Percentiles rank a stretch among this genome's conserved stretches.
These are phyloP conservation scores for Hyphopichia khmerensis DNA, from an alignment of 1,139 yeast species.

Conservation along the genomic window DNA sequence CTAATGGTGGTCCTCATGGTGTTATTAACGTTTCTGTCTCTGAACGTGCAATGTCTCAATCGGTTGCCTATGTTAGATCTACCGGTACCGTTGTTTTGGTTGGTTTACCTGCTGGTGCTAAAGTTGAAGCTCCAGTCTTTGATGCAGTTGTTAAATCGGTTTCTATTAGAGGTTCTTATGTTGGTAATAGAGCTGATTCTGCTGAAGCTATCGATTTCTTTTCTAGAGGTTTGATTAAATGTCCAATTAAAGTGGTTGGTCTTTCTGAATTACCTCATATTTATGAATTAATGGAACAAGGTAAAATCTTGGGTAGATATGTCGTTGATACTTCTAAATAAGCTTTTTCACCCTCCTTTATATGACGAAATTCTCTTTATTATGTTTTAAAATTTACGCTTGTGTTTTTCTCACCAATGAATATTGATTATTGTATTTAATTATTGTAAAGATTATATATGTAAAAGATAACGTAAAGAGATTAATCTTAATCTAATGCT, in stretches of 20 bases:
- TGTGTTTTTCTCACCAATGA: no score
- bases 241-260: conserved; percentile 68
- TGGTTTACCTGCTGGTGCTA: conserved; percentile 76
- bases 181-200: conserved; percentile 79
- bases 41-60: conserved; percentile 66
- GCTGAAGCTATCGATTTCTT: conserved; percentile 77
- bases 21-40: conserved; percentile 80
- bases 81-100: conserved; percentile 79
- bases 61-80: conserved; percentile 68
- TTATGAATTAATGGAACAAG: conserved; percentile 67
- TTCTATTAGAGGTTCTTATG: conserved; percentile 71
- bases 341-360: no score
- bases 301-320: conserved; percentile 71
- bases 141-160: conserved; percentile 64
- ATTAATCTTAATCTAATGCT: no score
- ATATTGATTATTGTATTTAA: no score
- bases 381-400: no score
- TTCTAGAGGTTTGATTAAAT: conserved; percentile 62
- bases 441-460: no score
- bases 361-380: no score
- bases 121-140: conserved; percentile 61
- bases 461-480: no score
- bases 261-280: conserved; percentile 59
- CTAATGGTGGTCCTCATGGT: conserved; percentile 62
- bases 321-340: conserved; percentile 53